Evolutionary conservation across 768 basidiomycete species (phyloP), one percentile per base, ranked within the genome.

Genomic region (Naganishia vishniacii): DNA sequence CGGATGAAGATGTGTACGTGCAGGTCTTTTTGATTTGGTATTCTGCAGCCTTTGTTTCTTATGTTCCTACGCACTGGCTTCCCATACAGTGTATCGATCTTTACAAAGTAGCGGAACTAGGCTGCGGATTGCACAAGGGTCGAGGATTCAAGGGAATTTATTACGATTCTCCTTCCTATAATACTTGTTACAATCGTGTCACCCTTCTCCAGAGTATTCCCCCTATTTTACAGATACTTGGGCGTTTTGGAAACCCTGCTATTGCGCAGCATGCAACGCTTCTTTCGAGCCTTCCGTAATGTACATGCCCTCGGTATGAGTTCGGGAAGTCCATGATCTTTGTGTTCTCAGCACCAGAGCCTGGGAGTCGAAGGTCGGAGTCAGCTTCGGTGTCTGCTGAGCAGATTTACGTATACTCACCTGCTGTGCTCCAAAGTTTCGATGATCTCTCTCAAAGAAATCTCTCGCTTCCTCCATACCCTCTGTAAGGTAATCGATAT

Each of bases 351-450:
- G 80, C 62, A 98, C 91, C 86, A 95, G 93, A 18, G 94, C 94
- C 89, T 94, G 40, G 37, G 8, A 5, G 42, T 20, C 5, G 12
- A 25, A 41, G 2, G 20, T 46, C 6, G 9, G 7, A 6, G n/a
- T n/a, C n/a, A n/a, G n/a, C n/a, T n/a, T n/a, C n/a, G n/a, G n/a
- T n/a, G n/a, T n/a, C n/a, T n/a, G n/a, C n/a, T n/a, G n/a, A n/a
- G 7, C 25, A 48, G 47, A 48, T 5, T 48, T 7, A 13, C 7
- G 25, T 16, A 1, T 5, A 63, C 62, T 44, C 12, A 63, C 94
- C 89, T 94, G 95, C 75, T 99, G 95, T 62, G 95, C 93, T 61
- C 91, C 92, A 77, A 91, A 92, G 78, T 95, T 95, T 62, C 93
- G 83, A 73, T 92, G 88, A 76, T 93, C 91, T 73, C 89, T 86